These are phyloP conservation scores for Reticulascus tulasneorum DNA, from an alignment of 2,329 filamentous ascomycete species.

Conservation along the genomic window DNA sequence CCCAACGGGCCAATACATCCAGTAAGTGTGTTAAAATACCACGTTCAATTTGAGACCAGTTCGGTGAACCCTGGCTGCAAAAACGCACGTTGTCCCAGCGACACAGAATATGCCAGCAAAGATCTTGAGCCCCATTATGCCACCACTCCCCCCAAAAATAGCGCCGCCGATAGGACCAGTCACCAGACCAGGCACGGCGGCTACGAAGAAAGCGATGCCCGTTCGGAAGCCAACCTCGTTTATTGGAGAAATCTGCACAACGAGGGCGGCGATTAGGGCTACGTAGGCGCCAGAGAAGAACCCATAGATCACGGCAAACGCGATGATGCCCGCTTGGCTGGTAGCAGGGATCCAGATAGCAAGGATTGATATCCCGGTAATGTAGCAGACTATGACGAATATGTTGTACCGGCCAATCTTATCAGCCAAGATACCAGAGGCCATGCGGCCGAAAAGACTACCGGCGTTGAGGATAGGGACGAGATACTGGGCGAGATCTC, in stretches of 20 bases:
- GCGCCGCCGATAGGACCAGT: conserved; percentile 54
- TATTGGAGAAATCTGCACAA: conserved; percentile 51
- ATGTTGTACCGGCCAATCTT: conserved; percentile 34
- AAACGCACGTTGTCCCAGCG: conserved; percentile 21
- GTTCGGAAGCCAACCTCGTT: conserved; percentile 49
- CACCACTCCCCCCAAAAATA: conserved; percentile 23
- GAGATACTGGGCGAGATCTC: conserved; percentile 27
- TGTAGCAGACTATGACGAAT: conserved; percentile 40
- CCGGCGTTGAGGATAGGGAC: conserved; percentile 35
- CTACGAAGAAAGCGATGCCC: conserved; percentile 44
- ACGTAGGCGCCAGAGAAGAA: conserved; percentile 38
- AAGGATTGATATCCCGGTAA: conserved; percentile 33
- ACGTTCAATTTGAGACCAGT: conserved; percentile 21
- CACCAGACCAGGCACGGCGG: conserved; percentile 52
- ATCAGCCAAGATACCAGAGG: conserved; percentile 30
- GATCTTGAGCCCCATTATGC: conserved; percentile 31
- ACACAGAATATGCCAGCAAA: conserved; percentile 29
- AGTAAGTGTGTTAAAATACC: conserved; percentile 17
- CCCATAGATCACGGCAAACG: conserved; percentile 37
- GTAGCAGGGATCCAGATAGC: conserved; percentile 39
- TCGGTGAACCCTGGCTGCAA: conserved; percentile 19
- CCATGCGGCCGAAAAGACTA: conserved; percentile 31
- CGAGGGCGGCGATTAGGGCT: conserved; percentile 31
- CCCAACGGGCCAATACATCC: not conserved
- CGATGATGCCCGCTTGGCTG: conserved; percentile 25